Conservation (phyloP, 768 basidiomycete species). For the Rhizopogon sp. region DNA sequence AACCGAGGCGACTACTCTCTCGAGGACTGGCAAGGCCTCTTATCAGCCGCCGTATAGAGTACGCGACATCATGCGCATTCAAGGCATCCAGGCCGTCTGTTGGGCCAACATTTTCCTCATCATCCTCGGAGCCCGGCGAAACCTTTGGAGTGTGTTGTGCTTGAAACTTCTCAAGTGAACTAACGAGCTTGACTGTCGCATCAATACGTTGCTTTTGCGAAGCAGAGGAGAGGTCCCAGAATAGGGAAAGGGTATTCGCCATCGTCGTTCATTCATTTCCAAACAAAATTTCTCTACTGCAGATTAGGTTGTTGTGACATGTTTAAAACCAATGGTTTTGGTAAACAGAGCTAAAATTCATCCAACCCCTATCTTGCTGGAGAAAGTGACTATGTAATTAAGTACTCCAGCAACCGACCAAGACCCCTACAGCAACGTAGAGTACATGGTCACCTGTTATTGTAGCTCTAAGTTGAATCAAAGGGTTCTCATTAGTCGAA, state of each 20-base stretch:
- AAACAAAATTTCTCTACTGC: not conserved
- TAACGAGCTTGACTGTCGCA: conserved; percentile 81
- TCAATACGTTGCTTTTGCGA: conserved; percentile 76
- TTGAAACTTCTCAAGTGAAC: conserved; percentile 84
- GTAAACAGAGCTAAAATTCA: not conserved
- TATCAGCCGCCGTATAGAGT: conserved; percentile 82
- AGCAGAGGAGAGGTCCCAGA: conserved; percentile 88
- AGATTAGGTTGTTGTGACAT: conserved; percentile 22
- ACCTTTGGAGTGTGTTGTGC: conserved; percentile 47
- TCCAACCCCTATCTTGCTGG: too few species aligned
- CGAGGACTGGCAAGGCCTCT: conserved; percentile 88
- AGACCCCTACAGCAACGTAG: not conserved
- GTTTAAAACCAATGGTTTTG: conserved; percentile 9
- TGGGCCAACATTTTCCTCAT: conserved; percentile 37
- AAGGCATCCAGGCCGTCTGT: conserved; percentile 52
- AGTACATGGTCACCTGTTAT: not conserved
- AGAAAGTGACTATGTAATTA: not conserved
- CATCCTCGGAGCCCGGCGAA: conserved; percentile 28
- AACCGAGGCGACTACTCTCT: conserved; percentile 91
- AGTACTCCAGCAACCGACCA: not conserved
- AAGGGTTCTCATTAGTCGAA: conserved; percentile 27
- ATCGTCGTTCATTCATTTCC: conserved; percentile 30
- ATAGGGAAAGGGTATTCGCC: conserved; percentile 87
- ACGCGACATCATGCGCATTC: conserved; percentile 90
- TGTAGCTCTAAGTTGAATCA: not conserved